phyloP scores from a whole-genome alignment of 2,329 filamentous ascomycete species.

The Dissoconium aciculare region DNA sequence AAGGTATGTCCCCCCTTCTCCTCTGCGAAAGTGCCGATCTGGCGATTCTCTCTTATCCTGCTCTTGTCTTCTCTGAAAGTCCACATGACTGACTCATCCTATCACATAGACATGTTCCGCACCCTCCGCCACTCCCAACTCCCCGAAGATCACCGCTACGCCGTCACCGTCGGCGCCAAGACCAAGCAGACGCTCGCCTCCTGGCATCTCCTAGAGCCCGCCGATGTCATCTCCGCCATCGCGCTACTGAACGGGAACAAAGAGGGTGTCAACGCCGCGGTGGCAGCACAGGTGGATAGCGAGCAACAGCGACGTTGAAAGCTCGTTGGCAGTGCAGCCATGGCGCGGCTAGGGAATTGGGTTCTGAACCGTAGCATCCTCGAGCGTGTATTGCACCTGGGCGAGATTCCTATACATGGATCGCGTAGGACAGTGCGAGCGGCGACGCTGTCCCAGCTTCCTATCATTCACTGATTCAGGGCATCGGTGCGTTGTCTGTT shows the following conservation, averaged over 20 bases:
- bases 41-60: background rate
- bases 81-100: slow-evolving; percentile 11
- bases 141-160: slow-evolving; percentile 58
- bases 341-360: no score
- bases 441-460: no score
- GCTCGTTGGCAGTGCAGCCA: background rate
- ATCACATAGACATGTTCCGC: slow-evolving; percentile 57
- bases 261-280: slow-evolving; percentile 19
- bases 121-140: slow-evolving; percentile 48
- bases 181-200: slow-evolving; percentile 81
- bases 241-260: slow-evolving; percentile 22
- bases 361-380: no score
- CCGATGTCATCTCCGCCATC: slow-evolving; percentile 54
- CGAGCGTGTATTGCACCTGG: no score
- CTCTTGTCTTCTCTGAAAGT: slow-evolving; percentile 6
- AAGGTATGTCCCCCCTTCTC: slow-evolving; percentile 46
- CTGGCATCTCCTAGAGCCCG: slow-evolving; percentile 79
- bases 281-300: slow-evolving; percentile 19
- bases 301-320: slow-evolving; percentile 1
- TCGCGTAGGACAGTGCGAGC: no score
- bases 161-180: slow-evolving; percentile 79
- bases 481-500: no score
- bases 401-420: no score
- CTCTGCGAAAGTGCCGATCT: no score
- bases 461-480: no score